phyloP scores from a whole-genome alignment of 768 basidiomycete genomes.

The Suillus occidentalis region DNA sequence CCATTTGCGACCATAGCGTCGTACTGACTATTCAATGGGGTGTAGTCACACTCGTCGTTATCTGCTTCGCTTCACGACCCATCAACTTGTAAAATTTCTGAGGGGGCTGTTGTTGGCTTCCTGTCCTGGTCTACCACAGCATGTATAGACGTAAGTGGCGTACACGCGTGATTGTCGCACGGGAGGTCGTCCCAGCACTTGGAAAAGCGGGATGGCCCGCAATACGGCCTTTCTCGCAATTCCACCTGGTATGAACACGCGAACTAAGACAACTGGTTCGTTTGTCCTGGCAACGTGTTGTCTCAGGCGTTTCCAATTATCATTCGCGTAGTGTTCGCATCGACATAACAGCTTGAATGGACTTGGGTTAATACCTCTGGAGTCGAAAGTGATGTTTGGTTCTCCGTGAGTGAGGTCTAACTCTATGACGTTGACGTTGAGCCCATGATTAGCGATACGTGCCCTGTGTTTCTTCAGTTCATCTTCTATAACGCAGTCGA shows the following conservation, averaged over 20 bases:
- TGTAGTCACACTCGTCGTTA: neutral
- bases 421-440: conserved; percentile 26
- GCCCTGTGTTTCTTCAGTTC: conserved; percentile 23
- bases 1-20: neutral
- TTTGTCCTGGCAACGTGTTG: conserved; percentile 16
- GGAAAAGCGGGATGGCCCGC: conserved; percentile 24
- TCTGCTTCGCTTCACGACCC: neutral
- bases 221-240: conserved; percentile 28
- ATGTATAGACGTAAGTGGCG: conserved; percentile 27
- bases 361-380: conserved; percentile 19
- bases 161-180: neutral
- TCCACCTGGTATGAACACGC: conserved; percentile 29
- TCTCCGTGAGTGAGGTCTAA: conserved; percentile 21
- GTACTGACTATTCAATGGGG: neutral
- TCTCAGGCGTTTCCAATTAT: conserved; percentile 25
- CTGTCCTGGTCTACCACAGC: conserved; percentile 11
- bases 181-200: conserved; percentile 10
- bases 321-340: conserved; percentile 23
- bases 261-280: conserved; percentile 21
- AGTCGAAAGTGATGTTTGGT: conserved; percentile 19
- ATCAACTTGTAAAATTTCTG: neutral
- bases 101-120: neutral
- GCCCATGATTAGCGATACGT: conserved; percentile 12
- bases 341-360: conserved; percentile 27
- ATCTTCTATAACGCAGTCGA: conserved; percentile 26